A percentile compares a stretch with the other conserved stretches of the same genome.
Evolutionary conservation across 768 basidiomycete genomes (phyloP).

Genomic region (Sporobolomyces pararoseus): DNA sequence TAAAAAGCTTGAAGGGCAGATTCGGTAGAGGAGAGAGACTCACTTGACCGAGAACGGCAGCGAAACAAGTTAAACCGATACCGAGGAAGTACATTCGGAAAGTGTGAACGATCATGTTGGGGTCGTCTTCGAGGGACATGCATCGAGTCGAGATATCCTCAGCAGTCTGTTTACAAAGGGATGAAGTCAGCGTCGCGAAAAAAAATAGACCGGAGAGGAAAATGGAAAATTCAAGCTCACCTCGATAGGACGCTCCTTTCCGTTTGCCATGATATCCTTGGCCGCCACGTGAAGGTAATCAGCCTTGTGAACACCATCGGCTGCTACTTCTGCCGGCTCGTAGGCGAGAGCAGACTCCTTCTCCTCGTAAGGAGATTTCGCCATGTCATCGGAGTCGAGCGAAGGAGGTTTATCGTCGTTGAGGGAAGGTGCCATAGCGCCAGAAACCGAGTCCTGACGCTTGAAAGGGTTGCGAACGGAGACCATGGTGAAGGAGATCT

Average conservation of each 20-base stretch:
- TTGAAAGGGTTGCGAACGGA: conserved; percentile 30
- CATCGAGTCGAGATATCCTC: conserved; percentile 39
- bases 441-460: conserved; percentile 27
- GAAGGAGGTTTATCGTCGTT: conserved; percentile 14
- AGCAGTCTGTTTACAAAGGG: conserved; percentile 8
- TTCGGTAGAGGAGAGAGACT: conserved; percentile 1
- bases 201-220: background rate
- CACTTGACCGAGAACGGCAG: conserved; percentile 43
- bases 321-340: conserved; percentile 2
- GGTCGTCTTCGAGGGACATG: conserved; percentile 42
- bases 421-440: conserved; percentile 11
- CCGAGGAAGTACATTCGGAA: conserved; percentile 46
- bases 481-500: conserved; percentile 13
- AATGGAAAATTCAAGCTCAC: conserved; percentile 6
- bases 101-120: conserved; percentile 41
- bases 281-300: conserved; percentile 8
- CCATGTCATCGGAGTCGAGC: conserved; percentile 8
- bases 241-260: conserved; percentile 42
- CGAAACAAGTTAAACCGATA: conserved; percentile 47
- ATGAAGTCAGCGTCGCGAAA: background rate
- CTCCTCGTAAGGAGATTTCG: conserved; percentile 23
- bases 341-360: conserved; percentile 15
- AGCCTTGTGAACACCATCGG: conserved; percentile 14
- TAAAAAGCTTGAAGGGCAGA: conserved; percentile 28
- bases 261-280: conserved; percentile 34